phyloP scores from a whole-genome alignment of 2,329 filamentous ascomycete genomes.

The Pezicula neosporulosa region DNA sequence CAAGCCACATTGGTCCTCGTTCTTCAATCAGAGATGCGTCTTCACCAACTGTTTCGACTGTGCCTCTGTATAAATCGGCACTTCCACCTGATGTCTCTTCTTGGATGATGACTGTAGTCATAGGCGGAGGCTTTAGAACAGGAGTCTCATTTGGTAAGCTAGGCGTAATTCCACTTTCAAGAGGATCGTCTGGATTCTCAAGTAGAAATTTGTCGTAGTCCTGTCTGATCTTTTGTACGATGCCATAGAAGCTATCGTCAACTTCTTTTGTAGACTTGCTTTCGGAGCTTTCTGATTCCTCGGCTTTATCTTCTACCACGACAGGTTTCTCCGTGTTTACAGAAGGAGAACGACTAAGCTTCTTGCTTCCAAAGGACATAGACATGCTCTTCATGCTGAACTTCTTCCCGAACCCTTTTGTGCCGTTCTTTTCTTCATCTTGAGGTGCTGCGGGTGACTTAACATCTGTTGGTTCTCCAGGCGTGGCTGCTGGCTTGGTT shows the following conservation, averaged over 20 bases:
- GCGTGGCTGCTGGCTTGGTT: constrained; percentile 33
- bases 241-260: constrained; percentile 71
- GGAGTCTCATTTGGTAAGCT: constrained; percentile 72
- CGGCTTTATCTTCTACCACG: constrained; percentile 72
- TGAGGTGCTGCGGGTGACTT: constrained; percentile 19
- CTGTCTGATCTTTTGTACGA: constrained; percentile 68
- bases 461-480: background rate
- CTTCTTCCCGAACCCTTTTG: constrained; percentile 73
- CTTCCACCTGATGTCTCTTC: constrained; percentile 66
- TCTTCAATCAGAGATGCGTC: constrained; percentile 84
- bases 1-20: constrained; percentile 86
- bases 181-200: constrained; percentile 47
- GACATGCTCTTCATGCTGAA: constrained; percentile 67
- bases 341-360: constrained; percentile 68
- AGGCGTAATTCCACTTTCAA: constrained; percentile 65
- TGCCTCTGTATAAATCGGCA: constrained; percentile 88
- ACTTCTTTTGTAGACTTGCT: constrained; percentile 64
- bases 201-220: constrained; percentile 68
- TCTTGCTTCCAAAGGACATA: constrained; percentile 78
- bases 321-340: constrained; percentile 69
- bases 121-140: constrained; percentile 66
- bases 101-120: constrained; percentile 65
- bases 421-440: constrained; percentile 55
- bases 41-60: constrained; percentile 70
- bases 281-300: constrained; percentile 53